phyloP scores from a whole-genome alignment of 176 grass and related monocot genomes.

The Rhynchospora pubera region DNA sequence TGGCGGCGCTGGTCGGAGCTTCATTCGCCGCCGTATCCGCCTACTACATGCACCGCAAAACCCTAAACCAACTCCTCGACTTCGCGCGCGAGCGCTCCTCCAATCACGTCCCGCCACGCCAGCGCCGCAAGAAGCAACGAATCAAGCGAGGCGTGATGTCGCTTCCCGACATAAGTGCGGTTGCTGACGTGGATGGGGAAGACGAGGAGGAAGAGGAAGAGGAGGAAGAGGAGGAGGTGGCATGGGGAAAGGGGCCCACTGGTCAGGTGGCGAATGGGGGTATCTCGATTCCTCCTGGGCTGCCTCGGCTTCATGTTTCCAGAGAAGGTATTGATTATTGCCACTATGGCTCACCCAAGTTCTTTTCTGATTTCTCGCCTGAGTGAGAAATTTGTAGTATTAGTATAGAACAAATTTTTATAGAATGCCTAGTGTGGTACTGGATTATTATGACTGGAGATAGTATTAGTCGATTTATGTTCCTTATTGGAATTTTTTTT shows the following conservation, averaged over 20 bases:
- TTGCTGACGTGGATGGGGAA: slow-evolving; percentile 24
- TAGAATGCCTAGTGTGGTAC: background rate
- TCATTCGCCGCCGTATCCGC: slow-evolving; percentile 50
- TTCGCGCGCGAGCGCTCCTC: slow-evolving; percentile 48
- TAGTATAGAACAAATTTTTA: background rate
- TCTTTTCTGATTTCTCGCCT: slow-evolving; percentile 27
- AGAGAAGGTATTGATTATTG: slow-evolving; percentile 49
- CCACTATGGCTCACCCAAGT: background rate
- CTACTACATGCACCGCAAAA: slow-evolving; percentile 85
- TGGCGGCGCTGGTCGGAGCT: slow-evolving; percentile 75
- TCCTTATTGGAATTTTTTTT: background rate
- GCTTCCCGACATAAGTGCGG: slow-evolving; percentile 47
- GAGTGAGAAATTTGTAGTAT: slow-evolving; percentile 14
- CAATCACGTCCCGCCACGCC: background rate
- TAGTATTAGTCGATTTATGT: background rate
- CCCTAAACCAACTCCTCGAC: slow-evolving; percentile 55
- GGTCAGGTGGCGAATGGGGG: slow-evolving; percentile 22
- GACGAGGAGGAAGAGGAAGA: slow-evolving; percentile 29
- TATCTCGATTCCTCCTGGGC: slow-evolving; percentile 42
- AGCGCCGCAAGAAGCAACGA: background rate
- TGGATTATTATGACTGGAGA: background rate
- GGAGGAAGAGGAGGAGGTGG: slow-evolving; percentile 30
- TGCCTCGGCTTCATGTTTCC: slow-evolving; percentile 61
- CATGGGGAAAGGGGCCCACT: background rate
- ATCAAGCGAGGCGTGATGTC: slow-evolving; percentile 21